phyloP scores from a whole-genome alignment of 345 rosid species.

The Camelina sativa region DNA sequence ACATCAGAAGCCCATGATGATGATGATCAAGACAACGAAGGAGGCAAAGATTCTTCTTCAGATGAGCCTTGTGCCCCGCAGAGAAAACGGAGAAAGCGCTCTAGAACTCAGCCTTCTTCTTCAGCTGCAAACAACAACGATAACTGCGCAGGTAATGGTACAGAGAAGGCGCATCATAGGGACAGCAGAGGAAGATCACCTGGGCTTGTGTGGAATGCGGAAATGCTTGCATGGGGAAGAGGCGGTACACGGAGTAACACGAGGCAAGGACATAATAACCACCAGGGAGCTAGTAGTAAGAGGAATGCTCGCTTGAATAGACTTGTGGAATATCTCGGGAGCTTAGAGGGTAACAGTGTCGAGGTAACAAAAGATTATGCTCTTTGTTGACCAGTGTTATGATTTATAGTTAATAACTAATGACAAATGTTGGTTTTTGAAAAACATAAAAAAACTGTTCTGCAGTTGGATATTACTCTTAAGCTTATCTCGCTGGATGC shows the following conservation, averaged over 20 bases:
- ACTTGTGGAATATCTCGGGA: slow-evolving; percentile 75
- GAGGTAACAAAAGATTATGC: slow-evolving; percentile 58
- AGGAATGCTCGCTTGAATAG: slow-evolving; percentile 67
- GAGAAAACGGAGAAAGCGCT: slow-evolving; percentile 59
- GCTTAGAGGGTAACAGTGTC: slow-evolving; percentile 57
- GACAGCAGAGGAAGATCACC: slow-evolving; percentile 74
- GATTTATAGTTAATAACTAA: not conserved
- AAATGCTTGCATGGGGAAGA: slow-evolving; percentile 90
- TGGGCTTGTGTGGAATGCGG: slow-evolving; percentile 72
- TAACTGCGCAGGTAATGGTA: slow-evolving; percentile 55
- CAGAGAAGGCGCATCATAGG: slow-evolving; percentile 51
- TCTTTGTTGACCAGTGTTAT: slow-evolving; percentile 13
- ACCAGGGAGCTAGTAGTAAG: slow-evolving; percentile 57
- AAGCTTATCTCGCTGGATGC: slow-evolving; percentile 70
- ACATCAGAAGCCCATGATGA: slow-evolving; percentile 74
- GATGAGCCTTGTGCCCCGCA: slow-evolving; percentile 63
- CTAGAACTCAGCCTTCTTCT: slow-evolving; percentile 59
- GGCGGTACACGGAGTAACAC: slow-evolving; percentile 89
- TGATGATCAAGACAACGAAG: slow-evolving; percentile 58
- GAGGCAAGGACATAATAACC: slow-evolving; percentile 66
- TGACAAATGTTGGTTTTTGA: not conserved
- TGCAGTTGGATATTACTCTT: slow-evolving; percentile 72
- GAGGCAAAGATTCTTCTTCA: slow-evolving; percentile 79
- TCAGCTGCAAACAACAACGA: slow-evolving; percentile 62
- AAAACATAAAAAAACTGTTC: slow-evolving; percentile 19